Conservation (phyloP, 257 asterid species). For the Przewalskia tangutica region DNA sequence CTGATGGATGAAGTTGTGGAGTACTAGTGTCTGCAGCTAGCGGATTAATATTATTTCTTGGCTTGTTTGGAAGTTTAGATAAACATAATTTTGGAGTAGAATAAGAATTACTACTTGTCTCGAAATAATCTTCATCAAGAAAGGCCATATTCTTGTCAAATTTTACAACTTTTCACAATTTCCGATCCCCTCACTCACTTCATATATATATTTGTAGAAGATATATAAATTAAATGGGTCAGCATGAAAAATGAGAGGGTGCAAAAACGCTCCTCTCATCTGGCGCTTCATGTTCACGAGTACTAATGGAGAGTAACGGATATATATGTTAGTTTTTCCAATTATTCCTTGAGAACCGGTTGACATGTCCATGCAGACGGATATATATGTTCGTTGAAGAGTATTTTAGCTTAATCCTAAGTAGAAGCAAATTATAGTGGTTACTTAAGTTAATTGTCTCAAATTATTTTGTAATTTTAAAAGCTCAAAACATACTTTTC, state of each 20-base stretch:
- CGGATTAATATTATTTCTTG: slow-evolving; percentile 14
- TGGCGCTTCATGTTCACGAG: slow-evolving; percentile 26
- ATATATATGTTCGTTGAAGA: background rate
- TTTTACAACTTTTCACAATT: background rate
- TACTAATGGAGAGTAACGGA: slow-evolving; percentile 3
- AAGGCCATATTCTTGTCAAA: background rate
- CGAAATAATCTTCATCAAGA: background rate
- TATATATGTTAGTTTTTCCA: background rate
- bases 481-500: too few relatives aligned
- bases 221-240: background rate
- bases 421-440: too few relatives aligned
- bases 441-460: too few relatives aligned
- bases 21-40: slow-evolving; percentile 28
- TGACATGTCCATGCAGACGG: too few relatives aligned
- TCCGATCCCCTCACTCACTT: background rate
- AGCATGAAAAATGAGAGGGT: background rate
- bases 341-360: too few relatives aligned
- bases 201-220: background rate
- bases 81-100: slow-evolving; percentile 51
- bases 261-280: slow-evolving; percentile 19
- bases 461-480: too few relatives aligned
- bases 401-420: background rate
- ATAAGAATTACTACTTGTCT: background rate
- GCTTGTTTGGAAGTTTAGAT: slow-evolving; percentile 48
- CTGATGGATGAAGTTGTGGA: slow-evolving; percentile 48